Conservation (phyloP, 805 yeast genomes). For the Jamesozyma lodderae region DNA sequence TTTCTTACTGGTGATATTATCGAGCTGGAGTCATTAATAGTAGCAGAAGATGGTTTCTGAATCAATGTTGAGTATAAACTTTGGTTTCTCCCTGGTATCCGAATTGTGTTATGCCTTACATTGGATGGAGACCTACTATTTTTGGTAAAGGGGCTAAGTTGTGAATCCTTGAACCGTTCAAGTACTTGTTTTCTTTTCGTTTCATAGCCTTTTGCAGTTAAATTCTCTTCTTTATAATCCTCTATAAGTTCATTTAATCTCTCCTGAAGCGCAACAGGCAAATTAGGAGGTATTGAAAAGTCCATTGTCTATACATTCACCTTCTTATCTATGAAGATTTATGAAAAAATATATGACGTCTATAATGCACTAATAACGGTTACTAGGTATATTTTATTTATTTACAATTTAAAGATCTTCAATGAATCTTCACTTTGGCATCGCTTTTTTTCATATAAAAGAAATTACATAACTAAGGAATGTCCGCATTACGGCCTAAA, state of each 20-base stretch:
- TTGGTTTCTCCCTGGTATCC: constrained; percentile 15
- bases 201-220: constrained; percentile 64
- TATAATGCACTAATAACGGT: no score
- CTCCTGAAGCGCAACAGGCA: constrained; percentile 31
- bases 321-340: no score
- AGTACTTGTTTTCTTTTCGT: constrained; percentile 39
- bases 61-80: constrained; percentile 9
- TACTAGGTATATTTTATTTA: no score
- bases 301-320: constrained; percentile 33
- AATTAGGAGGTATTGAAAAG: constrained; percentile 38
- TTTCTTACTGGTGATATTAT: constrained; percentile 3
- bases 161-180: constrained; percentile 3
- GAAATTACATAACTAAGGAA: neutral
- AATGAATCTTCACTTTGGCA: no score
- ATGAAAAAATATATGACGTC: no score
- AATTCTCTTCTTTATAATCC: constrained; percentile 58
- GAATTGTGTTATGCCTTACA: constrained; percentile 6
- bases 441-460: no score
- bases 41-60: neutral
- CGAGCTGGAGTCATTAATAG: constrained; percentile 5
- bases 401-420: no score
- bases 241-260: constrained; percentile 36
- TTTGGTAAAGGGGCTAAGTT: neutral
- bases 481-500: no score
- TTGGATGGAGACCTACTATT: constrained; percentile 5